Evolutionary conservation across 192 early-diverging fungal species (phyloP).

Genomic region (Coemansia guatemalensis): DNA sequence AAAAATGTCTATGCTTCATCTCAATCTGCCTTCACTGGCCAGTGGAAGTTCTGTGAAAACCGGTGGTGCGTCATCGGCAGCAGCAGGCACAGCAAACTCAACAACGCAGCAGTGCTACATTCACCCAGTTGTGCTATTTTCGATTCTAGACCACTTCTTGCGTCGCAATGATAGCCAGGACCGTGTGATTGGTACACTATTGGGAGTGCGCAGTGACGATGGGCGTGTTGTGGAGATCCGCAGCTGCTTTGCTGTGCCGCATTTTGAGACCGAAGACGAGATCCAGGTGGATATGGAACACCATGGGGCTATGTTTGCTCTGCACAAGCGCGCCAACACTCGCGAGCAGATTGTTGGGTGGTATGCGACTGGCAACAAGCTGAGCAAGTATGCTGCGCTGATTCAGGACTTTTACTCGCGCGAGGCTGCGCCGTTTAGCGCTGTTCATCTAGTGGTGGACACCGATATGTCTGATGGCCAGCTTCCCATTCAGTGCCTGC

Average conservation of each 20-base stretch:
- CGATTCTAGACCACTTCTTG: conserved; percentile 89
- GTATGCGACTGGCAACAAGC: conserved; percentile 74
- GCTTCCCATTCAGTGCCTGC: conserved; percentile 71
- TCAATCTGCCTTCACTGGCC: conserved; percentile 49
- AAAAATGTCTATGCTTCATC: conserved; percentile 47
- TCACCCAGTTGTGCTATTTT: conserved; percentile 83
- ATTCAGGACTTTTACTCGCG: conserved; percentile 80
- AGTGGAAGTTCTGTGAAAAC: conserved; percentile 13
- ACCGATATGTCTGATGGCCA: conserved; percentile 70
- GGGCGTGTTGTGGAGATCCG: conserved; percentile 85
- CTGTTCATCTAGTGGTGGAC: conserved; percentile 89
- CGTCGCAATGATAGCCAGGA: conserved; percentile 80
- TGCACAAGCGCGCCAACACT: conserved; percentile 86
- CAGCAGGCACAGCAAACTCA: conserved; percentile 30
- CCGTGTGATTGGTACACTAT: conserved; percentile 86
- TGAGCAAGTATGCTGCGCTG: conserved; percentile 70
- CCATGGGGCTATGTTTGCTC: conserved; percentile 78
- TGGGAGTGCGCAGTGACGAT: conserved; percentile 88
- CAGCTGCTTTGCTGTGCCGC: conserved; percentile 81
- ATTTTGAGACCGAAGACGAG: conserved; percentile 75
- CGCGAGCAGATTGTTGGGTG: conserved; percentile 93
- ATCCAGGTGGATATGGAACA: conserved; percentile 89
- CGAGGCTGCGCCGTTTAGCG: conserved; percentile 68
- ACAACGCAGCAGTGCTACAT: conserved; percentile 53
- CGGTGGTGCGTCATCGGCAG: conserved; percentile 27